Evolutionary conservation across 129 eudicot species (phyloP).

Genomic region (Chrysanthemum lavandulifolium): DNA sequence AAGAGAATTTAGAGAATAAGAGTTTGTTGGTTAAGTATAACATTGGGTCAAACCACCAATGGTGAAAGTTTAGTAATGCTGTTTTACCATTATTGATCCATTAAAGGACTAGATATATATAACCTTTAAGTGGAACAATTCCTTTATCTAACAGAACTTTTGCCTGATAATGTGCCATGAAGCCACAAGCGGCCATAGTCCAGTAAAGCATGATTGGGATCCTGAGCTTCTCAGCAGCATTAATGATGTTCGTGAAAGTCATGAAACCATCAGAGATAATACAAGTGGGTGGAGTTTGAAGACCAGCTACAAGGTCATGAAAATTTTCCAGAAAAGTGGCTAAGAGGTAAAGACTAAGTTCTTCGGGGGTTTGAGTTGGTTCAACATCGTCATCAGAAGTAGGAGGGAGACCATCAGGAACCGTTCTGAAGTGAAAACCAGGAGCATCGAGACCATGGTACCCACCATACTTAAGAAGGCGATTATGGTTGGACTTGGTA

Average conservation of each 20-base stretch:
- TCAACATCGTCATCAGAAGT: not conserved
- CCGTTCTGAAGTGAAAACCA: slow-evolving; percentile 38
- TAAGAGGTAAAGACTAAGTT: not conserved
- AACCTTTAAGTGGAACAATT: slow-evolving; percentile 30
- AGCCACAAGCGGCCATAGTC: slow-evolving; percentile 32
- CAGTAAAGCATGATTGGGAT: slow-evolving; percentile 24
- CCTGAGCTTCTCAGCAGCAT: slow-evolving; percentile 23
- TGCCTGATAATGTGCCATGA: slow-evolving; percentile 28
- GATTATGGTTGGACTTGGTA: slow-evolving; percentile 44
- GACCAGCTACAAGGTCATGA: slow-evolving; percentile 15
- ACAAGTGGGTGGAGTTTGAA: slow-evolving; percentile 35
- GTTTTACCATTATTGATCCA: too few species aligned
- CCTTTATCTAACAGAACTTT: slow-evolving; percentile 24
- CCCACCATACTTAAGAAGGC: slow-evolving; percentile 35
- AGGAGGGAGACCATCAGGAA: slow-evolving; percentile 54
- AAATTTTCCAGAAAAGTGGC: slow-evolving; percentile 26
- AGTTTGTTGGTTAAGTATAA: too few species aligned
- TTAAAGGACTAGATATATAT: not conserved
- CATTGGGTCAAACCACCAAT: too few species aligned
- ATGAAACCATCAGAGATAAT: slow-evolving; percentile 39
- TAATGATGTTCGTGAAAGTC: slow-evolving; percentile 27
- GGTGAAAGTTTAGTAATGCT: too few species aligned
- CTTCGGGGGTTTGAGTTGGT: not conserved
- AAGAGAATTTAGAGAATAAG: too few species aligned
- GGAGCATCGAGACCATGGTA: slow-evolving; percentile 23